These are phyloP conservation scores for Scutellaria minor DNA, from an alignment of 257 asterid species.

Conservation along the genomic window DNA sequence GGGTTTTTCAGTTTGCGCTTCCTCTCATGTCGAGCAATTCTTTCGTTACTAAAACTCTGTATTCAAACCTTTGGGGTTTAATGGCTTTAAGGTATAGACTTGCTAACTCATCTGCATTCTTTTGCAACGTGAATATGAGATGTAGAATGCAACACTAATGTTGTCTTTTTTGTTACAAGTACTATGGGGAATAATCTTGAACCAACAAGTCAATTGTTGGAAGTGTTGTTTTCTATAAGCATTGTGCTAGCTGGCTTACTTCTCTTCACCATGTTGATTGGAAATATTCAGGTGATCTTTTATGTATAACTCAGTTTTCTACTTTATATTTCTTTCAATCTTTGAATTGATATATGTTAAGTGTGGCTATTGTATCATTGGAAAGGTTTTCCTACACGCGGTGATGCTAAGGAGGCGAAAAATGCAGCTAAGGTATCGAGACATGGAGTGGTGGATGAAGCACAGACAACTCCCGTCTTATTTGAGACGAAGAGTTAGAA, in stretches of 20 bases:
- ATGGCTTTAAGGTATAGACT: constrained; percentile 60
- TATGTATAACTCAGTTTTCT: neutral
- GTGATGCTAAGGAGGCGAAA: constrained; percentile 67
- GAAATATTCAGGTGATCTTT: constrained; percentile 57
- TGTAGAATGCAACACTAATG: neutral
- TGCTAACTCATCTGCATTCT: too few species aligned
- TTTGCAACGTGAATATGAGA: too few species aligned
- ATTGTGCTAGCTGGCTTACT: constrained; percentile 61
- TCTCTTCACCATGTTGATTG: constrained; percentile 64
- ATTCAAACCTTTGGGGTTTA: constrained; percentile 70
- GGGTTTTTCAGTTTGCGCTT: constrained; percentile 62
- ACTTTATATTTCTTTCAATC: neutral
- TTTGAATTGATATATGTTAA: neutral
- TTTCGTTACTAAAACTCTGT: constrained; percentile 52
- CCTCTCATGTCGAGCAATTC: constrained; percentile 62
- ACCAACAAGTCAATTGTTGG: constrained; percentile 64
- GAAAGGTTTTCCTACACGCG: constrained; percentile 63
- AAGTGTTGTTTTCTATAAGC: constrained; percentile 59
- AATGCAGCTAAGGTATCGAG: constrained; percentile 62
- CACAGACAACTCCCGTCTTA: constrained; percentile 60
- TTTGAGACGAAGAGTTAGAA: constrained; percentile 60
- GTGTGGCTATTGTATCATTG: neutral
- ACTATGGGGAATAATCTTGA: constrained; percentile 66
- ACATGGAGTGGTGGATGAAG: constrained; percentile 82
- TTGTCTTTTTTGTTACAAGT: constrained; percentile 33